Conservation (phyloP, 2,329 filamentous ascomycete genomes). For the Aspergillus ruber region DNA sequence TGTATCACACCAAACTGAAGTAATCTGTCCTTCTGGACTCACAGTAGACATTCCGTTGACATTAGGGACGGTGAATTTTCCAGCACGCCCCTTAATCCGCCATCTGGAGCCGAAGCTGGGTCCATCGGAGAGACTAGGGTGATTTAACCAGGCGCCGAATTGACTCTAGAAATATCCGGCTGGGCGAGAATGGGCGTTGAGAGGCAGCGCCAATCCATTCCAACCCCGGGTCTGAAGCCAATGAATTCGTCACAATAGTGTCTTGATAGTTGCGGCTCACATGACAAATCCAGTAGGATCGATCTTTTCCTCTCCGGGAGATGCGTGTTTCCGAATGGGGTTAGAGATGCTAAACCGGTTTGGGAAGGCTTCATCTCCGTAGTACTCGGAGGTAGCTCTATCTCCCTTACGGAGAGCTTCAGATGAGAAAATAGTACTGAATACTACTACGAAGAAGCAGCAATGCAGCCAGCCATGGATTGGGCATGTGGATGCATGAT, state of each 20-base stretch:
- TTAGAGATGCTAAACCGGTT: slow-evolving; percentile 1
- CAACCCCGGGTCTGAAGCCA: background rate
- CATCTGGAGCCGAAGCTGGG: background rate
- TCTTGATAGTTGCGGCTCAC: background rate
- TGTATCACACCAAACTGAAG: background rate
- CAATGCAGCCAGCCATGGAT: background rate
- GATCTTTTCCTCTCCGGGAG: slow-evolving; percentile 10
- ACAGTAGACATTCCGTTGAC: background rate
- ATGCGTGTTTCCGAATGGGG: slow-evolving; percentile 14
- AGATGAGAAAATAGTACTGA: too few species aligned
- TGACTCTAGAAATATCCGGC: background rate
- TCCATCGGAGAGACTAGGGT: background rate
- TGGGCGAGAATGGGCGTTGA: background rate
- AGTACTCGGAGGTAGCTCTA: too few species aligned
- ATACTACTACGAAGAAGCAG: too few species aligned
- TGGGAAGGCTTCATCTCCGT: background rate
- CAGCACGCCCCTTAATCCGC: background rate
- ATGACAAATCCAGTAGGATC: slow-evolving; percentile 11
- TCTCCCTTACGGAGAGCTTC: too few species aligned
- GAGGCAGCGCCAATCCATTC: background rate
- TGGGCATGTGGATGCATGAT: background rate
- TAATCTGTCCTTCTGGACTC: background rate
- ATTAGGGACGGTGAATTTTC: background rate
- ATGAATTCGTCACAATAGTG: background rate
- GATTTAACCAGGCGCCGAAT: background rate